Evolutionary conservation across 257 asterid species (phyloP).

Genomic region (Voacanga thouarsii): DNA sequence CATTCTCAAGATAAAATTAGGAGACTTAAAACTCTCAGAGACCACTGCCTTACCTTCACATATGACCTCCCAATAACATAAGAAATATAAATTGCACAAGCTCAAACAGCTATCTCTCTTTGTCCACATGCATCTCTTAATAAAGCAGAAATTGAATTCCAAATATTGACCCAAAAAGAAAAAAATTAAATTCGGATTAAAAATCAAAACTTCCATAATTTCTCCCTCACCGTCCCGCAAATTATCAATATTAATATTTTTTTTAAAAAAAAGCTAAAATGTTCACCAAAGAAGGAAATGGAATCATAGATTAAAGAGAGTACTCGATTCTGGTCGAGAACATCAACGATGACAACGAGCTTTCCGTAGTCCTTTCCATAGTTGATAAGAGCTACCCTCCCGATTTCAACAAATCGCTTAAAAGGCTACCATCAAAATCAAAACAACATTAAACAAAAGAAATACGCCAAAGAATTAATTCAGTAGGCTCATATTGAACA

Average conservation of each 20-base stretch:
- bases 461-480: not conserved
- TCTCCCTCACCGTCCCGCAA: not conserved
- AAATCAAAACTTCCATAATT: not conserved
- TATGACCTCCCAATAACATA: not conserved
- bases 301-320: not conserved
- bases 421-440: slow-evolving; percentile 51
- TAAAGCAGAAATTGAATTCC: not conserved
- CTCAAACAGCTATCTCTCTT: not conserved
- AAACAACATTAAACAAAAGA: not conserved
- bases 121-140: not conserved
- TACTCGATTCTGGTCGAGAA: slow-evolving; percentile 85
- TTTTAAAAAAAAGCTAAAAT: not conserved
- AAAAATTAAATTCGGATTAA: no score
- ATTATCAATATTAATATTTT: not conserved
- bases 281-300: not conserved
- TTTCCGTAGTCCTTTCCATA: slow-evolving; percentile 81
- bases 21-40: not conserved
- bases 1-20: not conserved
- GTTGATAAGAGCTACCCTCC: slow-evolving; percentile 82
- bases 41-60: not conserved
- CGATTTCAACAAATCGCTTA: slow-evolving; percentile 93
- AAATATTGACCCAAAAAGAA: not conserved
- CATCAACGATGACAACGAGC: slow-evolving; percentile 87
- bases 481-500: no score
- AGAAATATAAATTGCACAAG: not conserved